Percentiles rank a stretch among this genome's conserved stretches.
These are phyloP conservation scores for Epithemia pelagica DNA, from an alignment of 108 stramenopile species.

Conservation along the genomic window DNA sequence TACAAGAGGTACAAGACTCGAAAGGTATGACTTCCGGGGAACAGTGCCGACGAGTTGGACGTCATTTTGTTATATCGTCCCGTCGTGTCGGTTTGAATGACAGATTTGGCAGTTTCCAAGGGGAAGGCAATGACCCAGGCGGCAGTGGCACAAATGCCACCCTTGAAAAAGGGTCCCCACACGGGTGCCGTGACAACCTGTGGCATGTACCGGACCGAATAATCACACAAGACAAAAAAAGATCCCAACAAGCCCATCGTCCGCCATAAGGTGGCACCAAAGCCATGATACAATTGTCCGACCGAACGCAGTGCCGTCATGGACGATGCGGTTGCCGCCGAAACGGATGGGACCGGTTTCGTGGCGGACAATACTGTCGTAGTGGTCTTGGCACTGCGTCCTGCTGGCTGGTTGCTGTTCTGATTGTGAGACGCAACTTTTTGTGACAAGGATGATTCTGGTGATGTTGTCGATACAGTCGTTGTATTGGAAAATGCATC, in stretches of 20 bases:
- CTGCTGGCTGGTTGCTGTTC: too few species aligned
- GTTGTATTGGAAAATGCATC: background rate
- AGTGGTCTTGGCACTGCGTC: background rate
- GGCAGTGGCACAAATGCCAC: conserved; percentile 30
- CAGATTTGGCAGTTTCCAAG: conserved; percentile 19
- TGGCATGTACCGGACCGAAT: conserved; percentile 16
- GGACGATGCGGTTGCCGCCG: background rate
- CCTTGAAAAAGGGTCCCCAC: conserved; percentile 28
- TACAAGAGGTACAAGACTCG: conserved; percentile 9
- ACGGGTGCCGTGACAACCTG: conserved; percentile 15
- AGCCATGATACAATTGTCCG: conserved; percentile 16
- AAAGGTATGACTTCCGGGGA: background rate
- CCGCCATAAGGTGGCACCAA: conserved; percentile 12
- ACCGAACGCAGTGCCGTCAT: background rate
- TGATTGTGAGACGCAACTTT: too few species aligned
- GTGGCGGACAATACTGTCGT: background rate
- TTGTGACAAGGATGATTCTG: too few species aligned
- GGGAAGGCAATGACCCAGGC: conserved; percentile 25
- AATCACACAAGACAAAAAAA: conserved; percentile 24
- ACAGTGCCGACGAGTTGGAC: background rate
- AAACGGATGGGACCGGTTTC: background rate
- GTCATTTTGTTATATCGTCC: conserved; percentile 5
- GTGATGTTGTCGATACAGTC: background rate
- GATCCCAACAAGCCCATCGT: conserved; percentile 15
- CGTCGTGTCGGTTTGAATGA: conserved; percentile 14